Conservation (phyloP, 352 stramenopile species). For the Phytophthora macrochlamydospora region DNA sequence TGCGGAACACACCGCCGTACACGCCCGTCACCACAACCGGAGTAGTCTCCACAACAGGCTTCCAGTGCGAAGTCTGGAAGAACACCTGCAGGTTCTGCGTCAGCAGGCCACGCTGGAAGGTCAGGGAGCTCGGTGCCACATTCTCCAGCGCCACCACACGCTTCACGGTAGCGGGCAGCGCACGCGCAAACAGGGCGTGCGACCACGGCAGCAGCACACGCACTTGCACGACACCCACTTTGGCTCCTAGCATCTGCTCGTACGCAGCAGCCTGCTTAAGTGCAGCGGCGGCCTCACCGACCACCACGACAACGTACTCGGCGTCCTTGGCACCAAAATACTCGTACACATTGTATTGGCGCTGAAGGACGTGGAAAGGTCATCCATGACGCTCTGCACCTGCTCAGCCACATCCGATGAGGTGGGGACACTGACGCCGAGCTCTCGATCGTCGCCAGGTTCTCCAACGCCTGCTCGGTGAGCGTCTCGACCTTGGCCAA, state of each 20-base stretch:
- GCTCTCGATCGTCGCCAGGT: slow-evolving; percentile 46
- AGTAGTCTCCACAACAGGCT: background rate
- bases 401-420: slow-evolving; percentile 44
- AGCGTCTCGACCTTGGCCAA: slow-evolving; percentile 55
- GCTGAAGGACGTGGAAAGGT: slow-evolving; percentile 61
- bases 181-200: slow-evolving; percentile 54
- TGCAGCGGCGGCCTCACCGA: slow-evolving; percentile 51
- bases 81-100: slow-evolving; percentile 68
- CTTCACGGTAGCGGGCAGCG: slow-evolving; percentile 43
- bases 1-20: slow-evolving; percentile 72
- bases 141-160: slow-evolving; percentile 69
- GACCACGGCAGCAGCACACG: slow-evolving; percentile 68
- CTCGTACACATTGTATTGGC: slow-evolving; percentile 76
- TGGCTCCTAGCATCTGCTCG: slow-evolving; percentile 73
- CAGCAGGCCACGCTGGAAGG: slow-evolving; percentile 55
- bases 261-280: slow-evolving; percentile 62
- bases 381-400: slow-evolving; percentile 69
- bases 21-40: slow-evolving; percentile 48
- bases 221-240: slow-evolving; percentile 82
- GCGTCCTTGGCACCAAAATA: slow-evolving; percentile 60
- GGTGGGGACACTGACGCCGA: background rate
- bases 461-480: slow-evolving; percentile 40
- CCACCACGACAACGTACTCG: slow-evolving; percentile 60
- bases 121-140: slow-evolving; percentile 49
- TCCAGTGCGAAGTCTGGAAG: slow-evolving; percentile 44